A percentile compares a stretch with the other conserved stretches of the same genome.
Evolutionary conservation across 345 rosid genomes (phyloP).

Genomic region (Linum tenue): DNA sequence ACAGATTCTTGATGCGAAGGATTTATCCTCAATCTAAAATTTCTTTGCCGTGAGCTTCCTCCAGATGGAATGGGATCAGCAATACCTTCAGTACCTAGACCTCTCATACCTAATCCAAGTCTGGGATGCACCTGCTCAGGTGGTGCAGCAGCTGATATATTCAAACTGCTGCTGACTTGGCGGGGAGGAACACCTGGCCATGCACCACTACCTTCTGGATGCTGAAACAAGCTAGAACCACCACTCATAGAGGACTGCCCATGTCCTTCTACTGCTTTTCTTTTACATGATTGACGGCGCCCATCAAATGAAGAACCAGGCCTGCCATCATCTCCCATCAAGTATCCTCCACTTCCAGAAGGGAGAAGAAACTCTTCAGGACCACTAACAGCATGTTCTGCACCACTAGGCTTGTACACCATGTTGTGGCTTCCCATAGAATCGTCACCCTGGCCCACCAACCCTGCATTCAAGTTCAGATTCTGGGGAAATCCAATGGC

Average conservation of each 20-base stretch:
- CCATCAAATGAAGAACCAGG: conserved; percentile 45
- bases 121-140: conserved; percentile 39
- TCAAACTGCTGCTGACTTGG: conserved; percentile 30
- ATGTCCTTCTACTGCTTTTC: conserved; percentile 64
- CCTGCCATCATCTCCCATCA: conserved; percentile 30
- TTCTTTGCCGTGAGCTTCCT: conserved; percentile 44
- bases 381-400: conserved; percentile 25
- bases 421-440: conserved; percentile 29
- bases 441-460: conserved; percentile 38
- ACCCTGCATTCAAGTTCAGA: conserved; percentile 53
- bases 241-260: conserved; percentile 53
- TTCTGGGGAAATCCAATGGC: conserved; percentile 28
- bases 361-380: conserved; percentile 28
- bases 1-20: conserved; percentile 39
- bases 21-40: conserved; percentile 44
- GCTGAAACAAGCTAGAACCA: conserved; percentile 45
- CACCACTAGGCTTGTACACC: conserved; percentile 26
- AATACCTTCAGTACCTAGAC: conserved; percentile 22
- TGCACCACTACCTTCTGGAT: conserved; percentile 38
- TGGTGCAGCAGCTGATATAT: conserved; percentile 22
- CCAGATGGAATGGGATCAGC: conserved; percentile 28
- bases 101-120: conserved; percentile 40
- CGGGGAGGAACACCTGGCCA: conserved; percentile 31
- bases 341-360: conserved; percentile 36
- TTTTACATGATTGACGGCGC: conserved; percentile 54